Percentiles rank a stretch among this genome's conserved stretches.
phyloP scores from a whole-genome alignment of 1,284 basidiomycete genomes.

The Ustilago tritici region DNA sequence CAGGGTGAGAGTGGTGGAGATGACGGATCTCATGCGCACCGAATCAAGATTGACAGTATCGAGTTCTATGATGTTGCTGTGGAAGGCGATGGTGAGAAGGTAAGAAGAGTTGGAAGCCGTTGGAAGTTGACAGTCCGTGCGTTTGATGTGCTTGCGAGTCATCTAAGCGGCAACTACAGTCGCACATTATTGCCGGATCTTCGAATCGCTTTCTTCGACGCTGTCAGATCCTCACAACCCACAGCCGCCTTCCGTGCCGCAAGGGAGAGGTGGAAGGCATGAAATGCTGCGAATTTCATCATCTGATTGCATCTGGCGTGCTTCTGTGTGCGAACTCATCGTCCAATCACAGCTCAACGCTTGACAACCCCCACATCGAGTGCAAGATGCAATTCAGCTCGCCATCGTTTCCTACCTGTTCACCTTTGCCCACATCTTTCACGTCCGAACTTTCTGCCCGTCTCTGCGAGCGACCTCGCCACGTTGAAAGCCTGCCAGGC shows the following conservation, averaged over 20 bases:
- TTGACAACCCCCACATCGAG: conserved; percentile 13
- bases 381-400: background rate
- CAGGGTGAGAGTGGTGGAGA: background rate
- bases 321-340: conserved; percentile 9
- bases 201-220: background rate
- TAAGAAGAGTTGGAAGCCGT: background rate
- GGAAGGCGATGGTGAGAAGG: background rate
- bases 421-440: background rate
- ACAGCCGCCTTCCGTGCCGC: background rate
- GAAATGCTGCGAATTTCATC: conserved; percentile 27
- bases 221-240: background rate
- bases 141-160: conserved; percentile 1
- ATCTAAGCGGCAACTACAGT: conserved; percentile 2
- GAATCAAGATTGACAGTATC: background rate
- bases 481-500: too few species aligned
- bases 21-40: conserved; percentile 22
- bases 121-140: background rate
- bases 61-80: background rate
- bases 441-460: background rate
- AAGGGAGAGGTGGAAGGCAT: background rate
- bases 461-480: too few species aligned
- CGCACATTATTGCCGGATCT: conserved; percentile 2
- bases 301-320: conserved; percentile 38
- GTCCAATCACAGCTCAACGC: conserved; percentile 20
- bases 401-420: conserved; percentile 4